Conservation (phyloP, 441 rosid genomes). For the Brassica balearica region DNA sequence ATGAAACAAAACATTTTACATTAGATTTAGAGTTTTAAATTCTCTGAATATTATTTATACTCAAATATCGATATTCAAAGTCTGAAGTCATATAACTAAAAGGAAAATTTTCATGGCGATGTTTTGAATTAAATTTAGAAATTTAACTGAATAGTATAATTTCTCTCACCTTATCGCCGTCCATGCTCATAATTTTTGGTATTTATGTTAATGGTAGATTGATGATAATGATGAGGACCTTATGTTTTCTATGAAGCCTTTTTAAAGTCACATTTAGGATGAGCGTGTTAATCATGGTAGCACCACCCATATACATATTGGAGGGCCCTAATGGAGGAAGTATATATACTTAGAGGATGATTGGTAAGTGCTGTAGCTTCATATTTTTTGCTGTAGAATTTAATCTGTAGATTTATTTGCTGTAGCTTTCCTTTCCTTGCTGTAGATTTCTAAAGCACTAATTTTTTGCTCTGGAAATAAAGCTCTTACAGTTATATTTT, state of each 20-base stretch:
- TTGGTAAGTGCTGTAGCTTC: too few species aligned
- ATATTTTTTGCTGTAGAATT: too few species aligned
- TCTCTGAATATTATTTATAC: not conserved
- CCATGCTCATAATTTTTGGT: slow-evolving; percentile 18
- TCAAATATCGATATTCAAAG: not conserved
- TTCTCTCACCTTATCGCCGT: slow-evolving; percentile 28
- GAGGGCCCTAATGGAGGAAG: not conserved
- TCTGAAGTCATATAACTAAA: not conserved
- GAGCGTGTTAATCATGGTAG: slow-evolving; percentile 32
- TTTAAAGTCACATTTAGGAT: slow-evolving; percentile 27
- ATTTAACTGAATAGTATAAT: not conserved
- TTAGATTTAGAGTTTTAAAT: not conserved
- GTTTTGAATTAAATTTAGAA: not conserved
- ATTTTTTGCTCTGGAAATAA: too few species aligned
- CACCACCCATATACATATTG: slow-evolving; percentile 29
- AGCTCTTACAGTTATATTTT: too few species aligned
- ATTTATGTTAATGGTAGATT: slow-evolving; percentile 26
- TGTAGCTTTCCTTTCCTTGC: too few species aligned
- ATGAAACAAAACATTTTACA: not conserved
- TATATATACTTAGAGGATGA: not conserved
- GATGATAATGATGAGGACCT: slow-evolving; percentile 29
- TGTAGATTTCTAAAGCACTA: too few species aligned
- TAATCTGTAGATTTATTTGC: too few species aligned
- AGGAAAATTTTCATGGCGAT: not conserved
- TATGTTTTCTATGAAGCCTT: slow-evolving; percentile 22